Percentiles rank a stretch among this genome's conserved stretches.
These are phyloP conservation scores for Davidsoniella australis DNA, from an alignment of 2,329 filamentous ascomycete genomes.

Conservation along the genomic window DNA sequence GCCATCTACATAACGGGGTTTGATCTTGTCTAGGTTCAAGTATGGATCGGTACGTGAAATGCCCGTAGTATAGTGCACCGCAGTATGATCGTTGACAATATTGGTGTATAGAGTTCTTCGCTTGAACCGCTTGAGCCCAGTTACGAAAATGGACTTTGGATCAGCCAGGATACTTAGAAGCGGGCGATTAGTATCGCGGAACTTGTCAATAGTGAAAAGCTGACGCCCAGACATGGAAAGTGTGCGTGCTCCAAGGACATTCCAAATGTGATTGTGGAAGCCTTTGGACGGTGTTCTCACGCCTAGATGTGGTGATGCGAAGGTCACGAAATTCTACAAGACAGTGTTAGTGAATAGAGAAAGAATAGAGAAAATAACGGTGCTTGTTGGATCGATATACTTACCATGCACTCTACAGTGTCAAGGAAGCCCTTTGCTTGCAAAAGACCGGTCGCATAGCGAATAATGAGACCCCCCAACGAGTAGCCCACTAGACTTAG, in stretches of 20 bases:
- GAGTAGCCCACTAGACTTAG: conserved; percentile 83
- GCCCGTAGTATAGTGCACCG: conserved; percentile 66
- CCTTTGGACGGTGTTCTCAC: conserved; percentile 53
- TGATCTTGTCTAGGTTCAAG: conserved; percentile 34
- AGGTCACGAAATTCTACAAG: conserved; percentile 71
- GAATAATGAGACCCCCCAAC: conserved; percentile 67
- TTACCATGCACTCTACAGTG: conserved; percentile 57
- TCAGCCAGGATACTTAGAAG: conserved; percentile 71
- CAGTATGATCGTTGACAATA: conserved; percentile 68
- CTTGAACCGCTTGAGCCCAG: conserved; percentile 58
- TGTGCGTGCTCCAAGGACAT: conserved; percentile 65
- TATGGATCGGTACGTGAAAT: conserved; percentile 69
- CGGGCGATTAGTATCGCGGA: conserved; percentile 66
- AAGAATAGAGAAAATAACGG: too few relatives aligned
- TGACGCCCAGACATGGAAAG: conserved; percentile 68
- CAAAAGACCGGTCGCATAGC: conserved; percentile 74
- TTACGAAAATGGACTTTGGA: conserved; percentile 69
- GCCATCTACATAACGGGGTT: conserved; percentile 48
- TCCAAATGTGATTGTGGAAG: conserved; percentile 53
- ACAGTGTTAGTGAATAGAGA: background rate
- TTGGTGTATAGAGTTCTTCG: conserved; percentile 70
- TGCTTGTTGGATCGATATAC: conserved; percentile 12
- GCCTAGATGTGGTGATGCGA: conserved; percentile 72
- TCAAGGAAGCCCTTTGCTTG: conserved; percentile 69
- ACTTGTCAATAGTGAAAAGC: conserved; percentile 72